phyloP scores from a whole-genome alignment of 805 yeast genomes.

The Lachancea fermentati region DNA sequence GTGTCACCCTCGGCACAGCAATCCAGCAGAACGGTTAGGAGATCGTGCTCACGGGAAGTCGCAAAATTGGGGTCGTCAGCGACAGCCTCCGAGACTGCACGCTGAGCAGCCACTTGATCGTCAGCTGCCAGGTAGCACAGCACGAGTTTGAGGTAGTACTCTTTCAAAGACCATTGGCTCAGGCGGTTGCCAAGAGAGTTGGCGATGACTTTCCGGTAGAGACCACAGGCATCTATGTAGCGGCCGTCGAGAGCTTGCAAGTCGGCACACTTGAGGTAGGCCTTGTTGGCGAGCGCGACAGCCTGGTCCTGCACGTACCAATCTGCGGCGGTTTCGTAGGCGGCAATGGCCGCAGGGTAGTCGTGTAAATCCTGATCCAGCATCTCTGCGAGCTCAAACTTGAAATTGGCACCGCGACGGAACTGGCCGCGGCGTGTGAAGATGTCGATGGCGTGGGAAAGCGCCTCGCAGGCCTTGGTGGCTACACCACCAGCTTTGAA shows the following conservation, averaged over 20 bases:
- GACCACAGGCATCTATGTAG: slow-evolving; percentile 67
- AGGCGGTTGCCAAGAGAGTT: slow-evolving; percentile 67
- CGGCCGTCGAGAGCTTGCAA: slow-evolving; percentile 71
- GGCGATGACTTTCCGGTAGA: slow-evolving; percentile 73
- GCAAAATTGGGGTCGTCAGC: slow-evolving; percentile 74
- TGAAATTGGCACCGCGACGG: slow-evolving; percentile 92
- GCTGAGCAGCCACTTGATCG: slow-evolving; percentile 81
- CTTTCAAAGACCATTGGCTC: slow-evolving; percentile 89
- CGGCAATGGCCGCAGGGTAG: slow-evolving; percentile 57
- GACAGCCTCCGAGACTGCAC: slow-evolving; percentile 55
- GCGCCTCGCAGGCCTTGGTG: slow-evolving; percentile 65
- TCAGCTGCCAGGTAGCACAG: slow-evolving; percentile 78
- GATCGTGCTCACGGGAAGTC: slow-evolving; percentile 64
- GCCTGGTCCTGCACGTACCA: slow-evolving; percentile 95
- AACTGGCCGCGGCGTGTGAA: slow-evolving; percentile 91
- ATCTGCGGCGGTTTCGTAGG: slow-evolving; percentile 92
- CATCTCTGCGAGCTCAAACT: slow-evolving; percentile 82
- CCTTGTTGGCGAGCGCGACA: slow-evolving; percentile 82
- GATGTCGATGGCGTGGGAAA: slow-evolving; percentile 71
- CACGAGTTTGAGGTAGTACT: slow-evolving; percentile 78
- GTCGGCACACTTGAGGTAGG: slow-evolving; percentile 85
- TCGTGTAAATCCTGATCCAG: slow-evolving; percentile 75
- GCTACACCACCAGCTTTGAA: slow-evolving; percentile 68
- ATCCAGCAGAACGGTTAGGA: slow-evolving; percentile 60
- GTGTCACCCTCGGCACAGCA: slow-evolving; percentile 78